A percentile compares a stretch with the other conserved stretches of the same genome.
phyloP scores from a whole-genome alignment of 345 rosid species.

The Excoecaria cochinchinensis region DNA sequence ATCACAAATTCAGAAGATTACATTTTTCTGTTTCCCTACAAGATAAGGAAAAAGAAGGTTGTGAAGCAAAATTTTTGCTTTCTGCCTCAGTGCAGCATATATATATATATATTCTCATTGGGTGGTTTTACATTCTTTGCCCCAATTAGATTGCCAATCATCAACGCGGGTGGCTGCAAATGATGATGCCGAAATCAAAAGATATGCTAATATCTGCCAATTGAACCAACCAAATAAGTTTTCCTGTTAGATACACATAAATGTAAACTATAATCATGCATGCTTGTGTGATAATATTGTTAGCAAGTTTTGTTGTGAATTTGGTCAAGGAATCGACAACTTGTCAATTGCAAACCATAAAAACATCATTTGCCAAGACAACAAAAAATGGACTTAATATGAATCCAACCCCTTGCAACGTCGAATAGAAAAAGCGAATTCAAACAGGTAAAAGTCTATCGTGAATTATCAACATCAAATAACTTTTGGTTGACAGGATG shows the following conservation, averaged over 20 bases:
- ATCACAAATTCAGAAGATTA: background rate
- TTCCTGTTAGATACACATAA: too few relatives aligned
- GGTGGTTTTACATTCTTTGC: conserved; percentile 52
- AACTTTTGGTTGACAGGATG: background rate
- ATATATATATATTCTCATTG: background rate
- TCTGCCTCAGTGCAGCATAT: conserved; percentile 23
- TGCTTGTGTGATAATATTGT: background rate
- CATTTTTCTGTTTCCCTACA: conserved; percentile 1
- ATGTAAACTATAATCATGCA: too few relatives aligned
- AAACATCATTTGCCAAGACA: background rate
- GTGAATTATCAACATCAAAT: background rate
- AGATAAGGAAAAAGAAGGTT: background rate
- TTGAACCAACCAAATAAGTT: too few relatives aligned
- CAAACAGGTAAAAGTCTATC: background rate
- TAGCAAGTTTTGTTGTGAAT: background rate
- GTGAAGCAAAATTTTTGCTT: background rate
- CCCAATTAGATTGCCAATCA: conserved; percentile 98
- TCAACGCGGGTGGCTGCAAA: conserved; percentile 89
- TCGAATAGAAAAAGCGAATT: too few relatives aligned
- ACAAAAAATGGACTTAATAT: background rate
- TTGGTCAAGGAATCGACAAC: background rate
- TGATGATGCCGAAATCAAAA: too few relatives aligned
- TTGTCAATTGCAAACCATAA: too few relatives aligned
- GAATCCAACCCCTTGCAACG: too few relatives aligned
- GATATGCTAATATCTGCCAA: too few relatives aligned